Conservation (phyloP, 768 basidiomycete genomes). For the Agaricus subrufescens region DNA sequence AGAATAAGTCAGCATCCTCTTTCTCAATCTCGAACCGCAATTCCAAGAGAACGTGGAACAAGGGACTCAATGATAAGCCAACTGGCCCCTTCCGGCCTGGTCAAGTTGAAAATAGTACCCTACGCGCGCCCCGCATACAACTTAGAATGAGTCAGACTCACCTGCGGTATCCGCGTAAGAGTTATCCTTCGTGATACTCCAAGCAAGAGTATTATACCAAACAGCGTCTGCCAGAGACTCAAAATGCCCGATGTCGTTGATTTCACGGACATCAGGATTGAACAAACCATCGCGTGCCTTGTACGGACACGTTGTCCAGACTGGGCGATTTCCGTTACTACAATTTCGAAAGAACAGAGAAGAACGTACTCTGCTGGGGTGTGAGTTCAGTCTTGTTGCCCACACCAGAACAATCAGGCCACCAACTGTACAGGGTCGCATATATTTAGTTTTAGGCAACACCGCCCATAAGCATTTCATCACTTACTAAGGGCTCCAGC, state of each 20-base stretch:
- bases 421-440: constrained; percentile 33
- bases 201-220: constrained; percentile 59
- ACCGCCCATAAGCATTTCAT: not conserved
- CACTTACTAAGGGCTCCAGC: constrained; percentile 65
- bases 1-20: not conserved
- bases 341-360: not conserved
- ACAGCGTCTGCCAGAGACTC: constrained; percentile 52
- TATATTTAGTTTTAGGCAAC: not conserved
- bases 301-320: constrained; percentile 59
- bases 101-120: not conserved
- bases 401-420: constrained; percentile 58
- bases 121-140: not conserved
- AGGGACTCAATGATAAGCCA: not conserved
- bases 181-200: constrained; percentile 33
- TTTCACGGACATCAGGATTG: constrained; percentile 56
- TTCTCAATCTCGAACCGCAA: not conserved
- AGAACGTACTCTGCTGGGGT: constrained; percentile 40
- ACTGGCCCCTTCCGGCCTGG: not conserved
- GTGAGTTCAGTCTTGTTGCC: constrained; percentile 55
- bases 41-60: not conserved
- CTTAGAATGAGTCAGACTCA: constrained; percentile 14
- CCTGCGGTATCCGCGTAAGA: constrained; percentile 39
- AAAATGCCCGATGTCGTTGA: constrained; percentile 55
- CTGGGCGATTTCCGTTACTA: constrained; percentile 16
- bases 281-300: constrained; percentile 53